phyloP scores from a whole-genome alignment of 1,284 basidiomycete species.

The Sporisorium sorghi region DNA sequence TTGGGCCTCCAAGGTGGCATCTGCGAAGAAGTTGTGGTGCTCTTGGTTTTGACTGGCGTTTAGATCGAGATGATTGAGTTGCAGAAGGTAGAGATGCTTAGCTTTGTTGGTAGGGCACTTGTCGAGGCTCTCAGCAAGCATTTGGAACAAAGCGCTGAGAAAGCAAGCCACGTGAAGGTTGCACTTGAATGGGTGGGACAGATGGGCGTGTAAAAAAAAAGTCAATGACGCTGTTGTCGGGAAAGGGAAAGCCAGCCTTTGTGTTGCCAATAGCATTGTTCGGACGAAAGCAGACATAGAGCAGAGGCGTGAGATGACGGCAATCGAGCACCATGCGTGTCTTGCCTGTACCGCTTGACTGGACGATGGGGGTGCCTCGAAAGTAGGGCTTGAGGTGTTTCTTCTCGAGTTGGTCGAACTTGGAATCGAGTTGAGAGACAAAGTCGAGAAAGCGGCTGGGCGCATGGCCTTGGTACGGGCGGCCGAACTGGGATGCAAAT shows the following conservation, averaged over 20 bases:
- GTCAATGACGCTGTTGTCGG: conserved; percentile 3
- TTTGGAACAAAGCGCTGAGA: conserved; percentile 9
- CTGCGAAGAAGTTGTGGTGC: not conserved
- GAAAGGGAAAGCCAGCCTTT: conserved; percentile 8
- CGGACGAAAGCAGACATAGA: conserved; percentile 26
- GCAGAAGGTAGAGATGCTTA: not conserved
- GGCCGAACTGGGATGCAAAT: conserved; percentile 2
- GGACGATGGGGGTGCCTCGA: conserved; percentile 17
- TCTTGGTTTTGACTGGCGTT: not conserved
- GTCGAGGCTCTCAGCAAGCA: conserved; percentile 3
- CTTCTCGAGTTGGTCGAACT: not conserved
- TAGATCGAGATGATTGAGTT: conserved; percentile 4
- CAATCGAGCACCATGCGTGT: conserved; percentile 24
- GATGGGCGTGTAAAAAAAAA: conserved; percentile 1
- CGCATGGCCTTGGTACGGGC: conserved; percentile 8
- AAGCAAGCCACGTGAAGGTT: conserved; percentile 17
- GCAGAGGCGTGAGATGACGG: conserved; percentile 10
- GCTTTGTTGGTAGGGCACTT: not conserved
- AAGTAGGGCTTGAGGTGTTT: conserved; percentile 3
- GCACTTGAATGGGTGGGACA: not conserved
- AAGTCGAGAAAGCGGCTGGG: conserved; percentile 13
- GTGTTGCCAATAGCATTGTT: not conserved
- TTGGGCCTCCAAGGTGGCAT: not conserved
- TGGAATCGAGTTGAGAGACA: not conserved
- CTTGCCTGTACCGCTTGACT: conserved; percentile 40